Percentiles rank a stretch among this genome's conserved stretches.
Conservation (phyloP, 768 basidiomycete genomes). For the Mycena vitilis region DNA sequence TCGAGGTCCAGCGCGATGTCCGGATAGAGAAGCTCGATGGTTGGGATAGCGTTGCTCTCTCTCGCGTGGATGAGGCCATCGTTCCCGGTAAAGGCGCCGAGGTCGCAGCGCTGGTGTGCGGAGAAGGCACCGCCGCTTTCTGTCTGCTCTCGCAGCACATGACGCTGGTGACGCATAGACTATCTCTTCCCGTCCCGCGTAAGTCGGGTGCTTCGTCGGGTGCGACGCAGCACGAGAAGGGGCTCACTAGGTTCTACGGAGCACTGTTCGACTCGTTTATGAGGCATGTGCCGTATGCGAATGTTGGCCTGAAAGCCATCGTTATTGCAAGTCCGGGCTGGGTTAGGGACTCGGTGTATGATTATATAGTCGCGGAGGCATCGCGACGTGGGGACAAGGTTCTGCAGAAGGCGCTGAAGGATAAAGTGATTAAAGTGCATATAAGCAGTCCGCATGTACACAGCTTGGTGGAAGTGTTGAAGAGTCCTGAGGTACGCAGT, state of each 20-base stretch:
- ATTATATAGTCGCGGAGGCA: conserved; percentile 87
- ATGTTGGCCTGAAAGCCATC: conserved; percentile 81
- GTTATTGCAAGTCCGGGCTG: conserved; percentile 98
- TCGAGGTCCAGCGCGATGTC: conserved; percentile 92
- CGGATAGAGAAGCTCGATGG: conserved; percentile 87
- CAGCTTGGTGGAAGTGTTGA: conserved; percentile 91
- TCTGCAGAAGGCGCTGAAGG: conserved; percentile 77
- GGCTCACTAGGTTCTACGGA: conserved; percentile 84
- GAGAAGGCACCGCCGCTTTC: conserved; percentile 95
- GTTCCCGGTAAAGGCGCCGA: conserved; percentile 96
- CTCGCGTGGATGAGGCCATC: conserved; percentile 88
- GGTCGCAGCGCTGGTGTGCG: conserved; percentile 94
- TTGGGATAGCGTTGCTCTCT: conserved; percentile 92
- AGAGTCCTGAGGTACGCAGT: conserved; percentile 86
- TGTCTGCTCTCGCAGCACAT: conserved; percentile 97
- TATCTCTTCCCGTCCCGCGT: conserved; percentile 89
- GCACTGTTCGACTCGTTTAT: conserved; percentile 88
- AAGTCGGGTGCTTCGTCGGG: conserved; percentile 84
- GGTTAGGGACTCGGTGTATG: conserved; percentile 89
- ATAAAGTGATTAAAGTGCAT: conserved; percentile 92
- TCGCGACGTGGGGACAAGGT: conserved; percentile 83
- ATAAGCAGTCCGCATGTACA: conserved; percentile 95
- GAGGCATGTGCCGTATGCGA: conserved; percentile 89
- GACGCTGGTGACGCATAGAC: conserved; percentile 91
- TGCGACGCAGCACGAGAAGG: conserved; percentile 92